Percentiles rank a stretch among this genome's conserved stretches.
phyloP scores from a whole-genome alignment of 2,329 filamentous ascomycete species.

The Myotisia sp. region DNA sequence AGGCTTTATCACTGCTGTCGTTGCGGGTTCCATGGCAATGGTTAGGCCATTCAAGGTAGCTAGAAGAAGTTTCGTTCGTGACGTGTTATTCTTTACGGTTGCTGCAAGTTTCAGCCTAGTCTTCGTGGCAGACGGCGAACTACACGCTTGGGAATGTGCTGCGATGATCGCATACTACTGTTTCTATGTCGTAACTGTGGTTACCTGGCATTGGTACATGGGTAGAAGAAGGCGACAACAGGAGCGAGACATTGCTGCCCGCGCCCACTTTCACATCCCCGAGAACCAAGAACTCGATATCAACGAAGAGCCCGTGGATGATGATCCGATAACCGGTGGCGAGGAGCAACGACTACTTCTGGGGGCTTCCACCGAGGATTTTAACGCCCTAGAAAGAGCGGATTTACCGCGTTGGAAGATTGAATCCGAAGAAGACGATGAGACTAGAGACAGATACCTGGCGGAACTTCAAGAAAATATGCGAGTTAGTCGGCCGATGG shows the following conservation, averaged over 20 bases:
- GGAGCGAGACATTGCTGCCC: constrained; percentile 54
- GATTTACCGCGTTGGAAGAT: constrained; percentile 33
- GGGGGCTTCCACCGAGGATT: constrained; percentile 45
- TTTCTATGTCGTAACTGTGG: constrained; percentile 78
- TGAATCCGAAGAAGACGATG: constrained; percentile 43
- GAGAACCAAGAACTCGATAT: constrained; percentile 45
- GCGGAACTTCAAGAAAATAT: constrained; percentile 87
- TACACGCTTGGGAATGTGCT: constrained; percentile 78
- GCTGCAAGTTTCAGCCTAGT: constrained; percentile 76
- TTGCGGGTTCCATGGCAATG: constrained; percentile 91
- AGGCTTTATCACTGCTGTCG: constrained; percentile 89
- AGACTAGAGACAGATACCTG: constrained; percentile 44
- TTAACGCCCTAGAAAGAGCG: constrained; percentile 45
- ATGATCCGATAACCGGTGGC: constrained; percentile 30
- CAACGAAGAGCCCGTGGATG: constrained; percentile 42
- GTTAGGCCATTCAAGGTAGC: constrained; percentile 91
- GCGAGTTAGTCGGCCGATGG: constrained; percentile 60
- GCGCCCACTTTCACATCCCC: constrained; percentile 57
- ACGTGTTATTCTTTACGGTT: constrained; percentile 81
- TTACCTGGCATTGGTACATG: constrained; percentile 81
- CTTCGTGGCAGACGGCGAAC: constrained; percentile 69
- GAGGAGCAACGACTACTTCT: constrained; percentile 33
- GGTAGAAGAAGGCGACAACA: constrained; percentile 47
- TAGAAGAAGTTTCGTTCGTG: constrained; percentile 75
- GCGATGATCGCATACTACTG: constrained; percentile 83